A percentile compares a stretch with the other conserved stretches of the same genome.
Evolutionary conservation across 345 rosid genomes (phyloP).

Genomic region (Microcos paniculata): DNA sequence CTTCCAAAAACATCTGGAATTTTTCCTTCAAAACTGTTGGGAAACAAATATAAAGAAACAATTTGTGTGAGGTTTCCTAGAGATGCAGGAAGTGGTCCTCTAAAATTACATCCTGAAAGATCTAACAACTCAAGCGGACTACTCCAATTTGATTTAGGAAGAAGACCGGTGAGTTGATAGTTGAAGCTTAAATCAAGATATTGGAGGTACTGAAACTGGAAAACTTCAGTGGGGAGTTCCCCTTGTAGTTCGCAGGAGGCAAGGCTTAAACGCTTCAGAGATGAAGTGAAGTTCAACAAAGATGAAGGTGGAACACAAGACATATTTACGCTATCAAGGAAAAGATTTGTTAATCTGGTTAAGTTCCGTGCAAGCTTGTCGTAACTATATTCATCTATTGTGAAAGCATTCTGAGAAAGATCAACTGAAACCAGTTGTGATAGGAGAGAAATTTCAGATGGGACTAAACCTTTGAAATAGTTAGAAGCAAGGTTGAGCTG

Average conservation of each 20-base stretch:
- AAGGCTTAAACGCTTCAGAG: conserved; percentile 3
- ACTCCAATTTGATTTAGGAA: background rate
- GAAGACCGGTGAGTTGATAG: background rate
- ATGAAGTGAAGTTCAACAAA: conserved; percentile 2
- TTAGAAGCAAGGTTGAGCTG: conserved; percentile 30
- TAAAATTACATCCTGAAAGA: too few relatives aligned
- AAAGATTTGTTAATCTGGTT: background rate
- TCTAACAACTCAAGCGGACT: background rate
- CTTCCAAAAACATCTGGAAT: background rate
- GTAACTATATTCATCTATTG: background rate
- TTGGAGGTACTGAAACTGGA: background rate
- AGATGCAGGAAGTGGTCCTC: background rate
- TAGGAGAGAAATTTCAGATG: background rate
- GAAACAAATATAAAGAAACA: background rate
- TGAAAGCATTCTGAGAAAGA: background rate
- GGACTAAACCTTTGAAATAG: background rate
- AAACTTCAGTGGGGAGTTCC: conserved; percentile 11
- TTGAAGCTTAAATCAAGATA: background rate
- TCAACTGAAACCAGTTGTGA: conserved; percentile 16
- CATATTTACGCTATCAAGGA: background rate
- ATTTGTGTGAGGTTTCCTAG: background rate
- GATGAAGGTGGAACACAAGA: background rate
- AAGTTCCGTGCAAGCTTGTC: conserved; percentile 1
- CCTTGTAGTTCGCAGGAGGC: background rate
- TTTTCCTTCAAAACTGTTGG: background rate